phyloP scores from a whole-genome alignment of 345 rosid species.

The Geranium brycei region DNA sequence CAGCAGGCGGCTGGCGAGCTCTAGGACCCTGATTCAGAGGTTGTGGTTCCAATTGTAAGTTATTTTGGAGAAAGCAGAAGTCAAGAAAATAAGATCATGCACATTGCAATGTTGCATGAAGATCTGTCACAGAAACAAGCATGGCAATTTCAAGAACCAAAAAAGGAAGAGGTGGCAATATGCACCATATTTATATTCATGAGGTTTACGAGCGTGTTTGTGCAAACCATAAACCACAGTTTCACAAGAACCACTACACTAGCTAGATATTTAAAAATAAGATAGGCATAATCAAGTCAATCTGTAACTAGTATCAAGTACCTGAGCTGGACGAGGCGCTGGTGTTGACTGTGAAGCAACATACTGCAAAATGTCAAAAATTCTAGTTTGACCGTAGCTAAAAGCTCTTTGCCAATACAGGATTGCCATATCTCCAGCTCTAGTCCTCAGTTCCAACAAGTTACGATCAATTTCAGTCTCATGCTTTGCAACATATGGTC shows the following conservation, averaged over 20 bases:
- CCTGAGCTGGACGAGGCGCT: conserved; percentile 38
- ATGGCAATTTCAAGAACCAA: too few relatives aligned
- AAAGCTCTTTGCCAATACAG: conserved; percentile 46
- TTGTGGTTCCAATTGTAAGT: conserved; percentile 14
- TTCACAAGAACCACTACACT: not conserved
- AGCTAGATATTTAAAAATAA: not conserved
- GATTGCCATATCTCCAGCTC: conserved; percentile 40
- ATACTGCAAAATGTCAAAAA: conserved; percentile 39
- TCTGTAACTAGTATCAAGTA: conserved; percentile 3
- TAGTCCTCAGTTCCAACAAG: conserved; percentile 41
- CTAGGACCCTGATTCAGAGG: conserved; percentile 23
- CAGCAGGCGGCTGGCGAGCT: conserved; percentile 23
- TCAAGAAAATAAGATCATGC: not conserved
- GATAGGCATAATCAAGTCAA: not conserved
- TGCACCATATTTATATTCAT: not conserved
- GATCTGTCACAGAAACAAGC: too few relatives aligned
- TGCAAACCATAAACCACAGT: not conserved
- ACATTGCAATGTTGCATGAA: too few relatives aligned
- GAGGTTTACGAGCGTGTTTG: not conserved
- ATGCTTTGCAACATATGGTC: conserved; percentile 45
- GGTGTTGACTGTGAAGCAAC: conserved; percentile 40
- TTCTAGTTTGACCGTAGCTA: conserved; percentile 38
- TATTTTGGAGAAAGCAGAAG: conserved; percentile 2
- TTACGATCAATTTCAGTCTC: conserved; percentile 54
- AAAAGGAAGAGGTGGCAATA: not conserved